These are phyloP conservation scores for Lithospermum erythrorhizon DNA, from an alignment of 257 asterid genomes.

Conservation along the genomic window DNA sequence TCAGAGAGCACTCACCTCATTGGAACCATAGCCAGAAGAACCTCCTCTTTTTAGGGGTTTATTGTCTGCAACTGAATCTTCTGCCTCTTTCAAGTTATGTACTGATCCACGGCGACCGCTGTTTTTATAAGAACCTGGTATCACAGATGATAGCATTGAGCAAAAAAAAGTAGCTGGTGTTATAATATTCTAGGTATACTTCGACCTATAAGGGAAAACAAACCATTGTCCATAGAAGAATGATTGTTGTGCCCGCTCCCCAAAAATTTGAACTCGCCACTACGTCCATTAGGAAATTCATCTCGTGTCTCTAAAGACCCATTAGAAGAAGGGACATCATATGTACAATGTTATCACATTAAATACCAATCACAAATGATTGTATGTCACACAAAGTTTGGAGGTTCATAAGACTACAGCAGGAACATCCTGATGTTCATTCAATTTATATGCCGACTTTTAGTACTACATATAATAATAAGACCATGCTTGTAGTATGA, in stretches of 20 bases:
- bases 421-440: neutral
- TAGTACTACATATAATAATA: neutral
- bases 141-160: constrained; percentile 5
- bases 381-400: neutral
- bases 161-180: neutral
- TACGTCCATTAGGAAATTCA: constrained; percentile 31
- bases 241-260: constrained; percentile 51
- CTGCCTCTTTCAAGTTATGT: constrained; percentile 46
- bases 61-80: constrained; percentile 49
- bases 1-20: constrained; percentile 42
- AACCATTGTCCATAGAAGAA: constrained; percentile 59
- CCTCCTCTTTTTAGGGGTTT: constrained; percentile 60
- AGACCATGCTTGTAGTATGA: neutral
- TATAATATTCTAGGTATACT: neutral
- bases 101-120: constrained; percentile 67
- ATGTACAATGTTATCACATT: neutral
- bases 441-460: neutral
- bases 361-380: neutral
- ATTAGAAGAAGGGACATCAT: constrained; percentile 11
- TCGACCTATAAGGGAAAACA: constrained; percentile 19
- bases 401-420: neutral
- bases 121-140: constrained; percentile 55
- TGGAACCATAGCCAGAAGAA: constrained; percentile 46
- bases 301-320: constrained; percentile 32
- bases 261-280: constrained; percentile 37